Evolutionary conservation across 2,329 filamentous ascomycete genomes (phyloP), one percentile per base, ranked within the genome.

Genomic region (Coccinonectria pachysandricola): DNA sequence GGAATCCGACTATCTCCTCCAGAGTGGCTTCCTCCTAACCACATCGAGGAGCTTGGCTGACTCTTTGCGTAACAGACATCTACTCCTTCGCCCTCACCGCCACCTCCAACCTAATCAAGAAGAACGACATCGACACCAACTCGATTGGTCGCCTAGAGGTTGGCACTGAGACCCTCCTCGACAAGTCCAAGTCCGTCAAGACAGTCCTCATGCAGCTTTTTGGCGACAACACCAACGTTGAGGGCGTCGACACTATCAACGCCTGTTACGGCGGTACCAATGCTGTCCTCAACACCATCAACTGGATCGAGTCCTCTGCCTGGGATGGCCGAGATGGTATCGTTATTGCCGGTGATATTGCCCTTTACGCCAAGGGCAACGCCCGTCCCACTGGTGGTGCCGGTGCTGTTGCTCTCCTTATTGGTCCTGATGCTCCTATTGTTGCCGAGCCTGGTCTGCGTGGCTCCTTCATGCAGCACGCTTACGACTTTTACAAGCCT

Each of bases 151-250:
- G 81, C 47, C 68, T 88, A 49, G 82, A 88, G 64, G 82, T 88
- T 48, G 82, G 82, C 49, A 88, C 82, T 28, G 82, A 88, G 69
- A 88, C 82, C 39, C 65, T 88, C 30, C 65, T 88, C 50, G 82
- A 88, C 71, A 88, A 88, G 68, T 87, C 82, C 54, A 88, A 88
- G 70, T 87, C 82, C 23, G 82, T 87, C 64, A 88, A 88, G 71
- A 79, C 80, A 15, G 80, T 88, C 36, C 64, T 88, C 40, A 88
- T 88, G 82, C 82, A 87, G 65, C 68, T 88, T 23, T 86, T 88
- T 46, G 72, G 77, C 50, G 78, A 81, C 46, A 88, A 88, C 65
- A 80, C 75, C 62, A 86, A 81, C 63, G 65, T 88, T 35, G 82
- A 88, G 64, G 82, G 82, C 56, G 71, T 87, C 26, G 82, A 88